phyloP scores from a whole-genome alignment of 257 asterid genomes.

The Forsythia suspensa region DNA sequence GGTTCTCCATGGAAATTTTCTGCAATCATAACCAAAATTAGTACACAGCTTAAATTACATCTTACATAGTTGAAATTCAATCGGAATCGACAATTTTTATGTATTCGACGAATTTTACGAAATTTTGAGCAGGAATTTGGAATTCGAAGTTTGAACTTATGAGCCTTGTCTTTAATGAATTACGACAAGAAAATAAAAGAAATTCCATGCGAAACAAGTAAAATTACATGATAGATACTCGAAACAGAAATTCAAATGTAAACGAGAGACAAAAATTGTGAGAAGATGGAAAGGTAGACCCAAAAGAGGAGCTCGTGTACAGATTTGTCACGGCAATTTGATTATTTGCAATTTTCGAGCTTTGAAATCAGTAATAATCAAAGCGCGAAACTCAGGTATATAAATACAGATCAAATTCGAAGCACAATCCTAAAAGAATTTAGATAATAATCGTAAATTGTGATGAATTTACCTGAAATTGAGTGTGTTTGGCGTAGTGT shows the following conservation, averaged over 20 bases:
- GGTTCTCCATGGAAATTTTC: conserved; percentile 47
- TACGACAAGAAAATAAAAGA: neutral
- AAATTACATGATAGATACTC: neutral
- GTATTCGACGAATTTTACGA: conserved; percentile 8
- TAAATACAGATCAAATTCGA: neutral
- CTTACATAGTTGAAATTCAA: neutral
- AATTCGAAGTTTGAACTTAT: conserved; percentile 5
- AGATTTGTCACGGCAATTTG: neutral
- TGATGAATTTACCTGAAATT: conserved; percentile 24
- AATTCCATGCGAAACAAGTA: neutral
- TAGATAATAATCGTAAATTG: neutral
- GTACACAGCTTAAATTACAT: neutral
- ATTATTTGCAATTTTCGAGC: neutral
- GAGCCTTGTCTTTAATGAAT: neutral
- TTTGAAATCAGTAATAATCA: neutral
- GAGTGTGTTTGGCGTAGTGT: conserved; percentile 1
- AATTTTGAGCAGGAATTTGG: neutral
- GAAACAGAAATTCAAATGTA: neutral
- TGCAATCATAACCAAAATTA: conserved; percentile 25
- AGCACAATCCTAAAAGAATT: neutral
- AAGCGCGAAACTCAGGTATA: neutral
- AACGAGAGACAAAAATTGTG: no score
- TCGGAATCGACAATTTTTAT: neutral
- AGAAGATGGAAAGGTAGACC: no score
- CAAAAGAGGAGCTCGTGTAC: neutral